Evolutionary conservation across 2,329 filamentous ascomycete species (phyloP).

Genomic region (Lachnum nothofagi): DNA sequence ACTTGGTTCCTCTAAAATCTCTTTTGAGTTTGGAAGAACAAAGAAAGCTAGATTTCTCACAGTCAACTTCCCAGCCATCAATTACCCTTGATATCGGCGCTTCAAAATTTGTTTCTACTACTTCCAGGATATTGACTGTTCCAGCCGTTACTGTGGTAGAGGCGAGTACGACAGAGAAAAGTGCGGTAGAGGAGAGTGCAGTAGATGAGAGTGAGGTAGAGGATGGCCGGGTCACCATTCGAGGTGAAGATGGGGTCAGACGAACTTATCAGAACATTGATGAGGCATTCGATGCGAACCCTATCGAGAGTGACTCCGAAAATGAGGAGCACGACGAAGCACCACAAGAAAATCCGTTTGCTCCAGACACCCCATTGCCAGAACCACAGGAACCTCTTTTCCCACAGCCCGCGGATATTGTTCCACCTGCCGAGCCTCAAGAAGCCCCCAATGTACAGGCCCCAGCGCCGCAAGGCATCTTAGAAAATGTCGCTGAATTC

Average conservation of each 20-base stretch:
- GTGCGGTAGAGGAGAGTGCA: no score
- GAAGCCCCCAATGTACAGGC: constrained; percentile 7
- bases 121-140: neutral
- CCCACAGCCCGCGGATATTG: neutral
- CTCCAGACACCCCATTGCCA: constrained; percentile 16
- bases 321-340: constrained; percentile 3
- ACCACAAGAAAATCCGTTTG: constrained; percentile 14
- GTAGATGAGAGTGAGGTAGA: no score
- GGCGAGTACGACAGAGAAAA: no score
- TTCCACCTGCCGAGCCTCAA: neutral
- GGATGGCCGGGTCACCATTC: constrained; percentile 13
- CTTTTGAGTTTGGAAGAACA: neutral
- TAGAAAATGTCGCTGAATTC: constrained; percentile 49
- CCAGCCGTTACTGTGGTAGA: neutral
- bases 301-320: constrained; percentile 19
- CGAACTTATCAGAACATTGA: constrained; percentile 16
- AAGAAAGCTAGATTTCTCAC: neutral
- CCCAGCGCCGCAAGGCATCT: constrained; percentile 35
- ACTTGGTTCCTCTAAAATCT: neutral
- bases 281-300: constrained; percentile 23
- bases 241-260: constrained; percentile 19
- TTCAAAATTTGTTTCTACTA: no score
- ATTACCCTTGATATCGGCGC: no score
- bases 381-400: constrained; percentile 11
- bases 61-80: neutral